Evolutionary conservation across 495 filamentous ascomycete species (phyloP), one percentile per base, ranked within the genome.

Genomic region (Cairneyella variabilis): DNA sequence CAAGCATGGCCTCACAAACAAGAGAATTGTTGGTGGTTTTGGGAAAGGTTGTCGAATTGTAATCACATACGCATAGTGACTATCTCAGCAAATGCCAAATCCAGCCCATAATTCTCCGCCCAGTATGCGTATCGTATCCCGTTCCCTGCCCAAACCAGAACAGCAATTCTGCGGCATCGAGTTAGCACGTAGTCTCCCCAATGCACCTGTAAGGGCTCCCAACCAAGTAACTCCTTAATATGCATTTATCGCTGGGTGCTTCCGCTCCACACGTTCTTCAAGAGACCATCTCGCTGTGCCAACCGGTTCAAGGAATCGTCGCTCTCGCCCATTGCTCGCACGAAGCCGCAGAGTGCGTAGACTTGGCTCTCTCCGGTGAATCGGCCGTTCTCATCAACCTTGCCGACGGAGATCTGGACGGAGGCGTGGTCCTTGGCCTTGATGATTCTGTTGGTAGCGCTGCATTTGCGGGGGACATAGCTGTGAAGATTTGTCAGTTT

Each of bases 381-480:
- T 64, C 91, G 88, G 61, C 93, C 92, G 77, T 88, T 91, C 82
- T 99, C 93, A 74, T 97, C 93, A 62, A 98, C 90, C 77, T 93
- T 93, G 70, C 84, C 89, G 68, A 93, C 78, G 62, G 85, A 86
- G 72, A 95, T 87, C 79, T 96, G 88, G 63, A 91, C 91, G 50
- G 87, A 91, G 64, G 88, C 89, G 80, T 95, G 89, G 77, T 95
- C 93, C 77, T 97, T 96, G 78, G 93, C 89, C 81, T 96, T 96
- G 84, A 97, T 96, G 83, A 97, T 96, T 75, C 89, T 84, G 86
- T 88, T 88, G 73, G 89, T 92, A 66, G 89, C 89, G 72, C 82
- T 87, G 86, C 89, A 92, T 83, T 92, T 99, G 82, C 93, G 90
- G 73, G 95, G 92, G 80, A 97, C 90, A 83, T 97, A 97, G 73